Percentiles rank a stretch among this genome's conserved stretches.
phyloP scores from a whole-genome alignment of 768 basidiomycete genomes.

The Neoboletus brunneissimus region DNA sequence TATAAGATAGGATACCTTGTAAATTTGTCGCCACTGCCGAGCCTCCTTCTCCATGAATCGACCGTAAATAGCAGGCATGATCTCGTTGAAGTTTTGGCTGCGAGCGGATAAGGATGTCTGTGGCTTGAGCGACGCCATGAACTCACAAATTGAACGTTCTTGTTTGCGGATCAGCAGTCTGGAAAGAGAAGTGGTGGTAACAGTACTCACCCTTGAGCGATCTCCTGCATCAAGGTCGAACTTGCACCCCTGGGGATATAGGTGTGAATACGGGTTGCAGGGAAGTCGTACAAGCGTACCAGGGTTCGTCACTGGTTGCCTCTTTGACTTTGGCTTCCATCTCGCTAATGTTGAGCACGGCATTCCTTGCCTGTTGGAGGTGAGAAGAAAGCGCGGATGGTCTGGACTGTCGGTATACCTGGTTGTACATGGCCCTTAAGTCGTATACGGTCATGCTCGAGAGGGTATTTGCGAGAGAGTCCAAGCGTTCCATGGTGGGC shows the following conservation, averaged over 20 bases:
- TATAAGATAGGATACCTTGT: constrained; percentile 62
- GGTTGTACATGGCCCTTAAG: constrained; percentile 91
- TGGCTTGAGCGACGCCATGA: neutral
- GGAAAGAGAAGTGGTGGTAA: neutral
- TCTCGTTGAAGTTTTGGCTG: constrained; percentile 98
- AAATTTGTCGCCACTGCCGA: constrained; percentile 96
- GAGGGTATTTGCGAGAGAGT: constrained; percentile 68
- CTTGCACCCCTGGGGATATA: constrained; percentile 81
- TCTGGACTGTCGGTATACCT: constrained; percentile 45
- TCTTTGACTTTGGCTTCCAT: constrained; percentile 97
- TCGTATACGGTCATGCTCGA: constrained; percentile 90
- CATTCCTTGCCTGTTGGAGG: constrained; percentile 80
- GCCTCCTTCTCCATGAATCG: constrained; percentile 99
- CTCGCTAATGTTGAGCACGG: constrained; percentile 93
- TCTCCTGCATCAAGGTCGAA: constrained; percentile 97
- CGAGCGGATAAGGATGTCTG: constrained; percentile 6
- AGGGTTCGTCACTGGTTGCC: constrained; percentile 97
- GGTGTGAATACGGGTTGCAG: neutral
- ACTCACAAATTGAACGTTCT: constrained; percentile 98
- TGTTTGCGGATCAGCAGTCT: constrained; percentile 16
- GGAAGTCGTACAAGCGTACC: constrained; percentile 52
- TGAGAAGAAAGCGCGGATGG: constrained; percentile 2
- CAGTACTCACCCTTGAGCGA: constrained; percentile 83
- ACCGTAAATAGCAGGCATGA: constrained; percentile 95
- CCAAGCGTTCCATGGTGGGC: constrained; percentile 72